Evolutionary conservation across 2,329 filamentous ascomycete genomes (phyloP).

Genomic region (Clonostachys rhizophaga): DNA sequence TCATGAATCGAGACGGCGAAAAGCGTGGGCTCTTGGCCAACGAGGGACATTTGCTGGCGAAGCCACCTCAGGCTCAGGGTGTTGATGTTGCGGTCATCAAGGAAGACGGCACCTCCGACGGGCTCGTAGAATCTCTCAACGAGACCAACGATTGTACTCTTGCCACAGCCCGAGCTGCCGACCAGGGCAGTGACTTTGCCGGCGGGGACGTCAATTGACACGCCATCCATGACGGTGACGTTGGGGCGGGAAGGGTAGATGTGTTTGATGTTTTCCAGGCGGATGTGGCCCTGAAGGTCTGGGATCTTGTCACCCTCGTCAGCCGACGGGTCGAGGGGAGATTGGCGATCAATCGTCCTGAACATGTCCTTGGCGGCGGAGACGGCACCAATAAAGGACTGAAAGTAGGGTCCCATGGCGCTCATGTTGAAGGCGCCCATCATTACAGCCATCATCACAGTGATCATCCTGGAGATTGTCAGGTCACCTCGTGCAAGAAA

Average conservation of each 20-base stretch:
- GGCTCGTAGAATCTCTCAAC: constrained; percentile 94
- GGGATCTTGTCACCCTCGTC: background rate
- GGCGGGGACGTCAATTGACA: constrained; percentile 35
- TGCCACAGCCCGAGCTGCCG: constrained; percentile 89
- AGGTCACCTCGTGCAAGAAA: constrained; percentile 58
- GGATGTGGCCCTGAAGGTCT: constrained; percentile 53
- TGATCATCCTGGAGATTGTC: constrained; percentile 55
- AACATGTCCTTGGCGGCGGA: constrained; percentile 1
- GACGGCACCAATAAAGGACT: constrained; percentile 1
- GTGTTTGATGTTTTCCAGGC: constrained; percentile 41
- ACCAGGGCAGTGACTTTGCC: constrained; percentile 92
- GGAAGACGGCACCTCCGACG: constrained; percentile 69
- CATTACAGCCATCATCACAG: constrained; percentile 75
- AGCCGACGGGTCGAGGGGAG: constrained; percentile 1
- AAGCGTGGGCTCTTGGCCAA: constrained; percentile 88
- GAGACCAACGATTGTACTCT: constrained; percentile 89
- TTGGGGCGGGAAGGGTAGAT: constrained; percentile 38
- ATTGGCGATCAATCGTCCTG: background rate
- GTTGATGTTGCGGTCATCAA: constrained; percentile 80
- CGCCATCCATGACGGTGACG: constrained; percentile 18
- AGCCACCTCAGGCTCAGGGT: constrained; percentile 86
- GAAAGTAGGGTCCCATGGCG: background rate
- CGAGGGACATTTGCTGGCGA: constrained; percentile 85
- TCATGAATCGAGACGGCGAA: constrained; percentile 86
- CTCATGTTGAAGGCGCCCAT: constrained; percentile 37